Base-by-base conservation (phyloP, 2,329 filamentous ascomycete species). In the Cladosporium phlei region DNA sequence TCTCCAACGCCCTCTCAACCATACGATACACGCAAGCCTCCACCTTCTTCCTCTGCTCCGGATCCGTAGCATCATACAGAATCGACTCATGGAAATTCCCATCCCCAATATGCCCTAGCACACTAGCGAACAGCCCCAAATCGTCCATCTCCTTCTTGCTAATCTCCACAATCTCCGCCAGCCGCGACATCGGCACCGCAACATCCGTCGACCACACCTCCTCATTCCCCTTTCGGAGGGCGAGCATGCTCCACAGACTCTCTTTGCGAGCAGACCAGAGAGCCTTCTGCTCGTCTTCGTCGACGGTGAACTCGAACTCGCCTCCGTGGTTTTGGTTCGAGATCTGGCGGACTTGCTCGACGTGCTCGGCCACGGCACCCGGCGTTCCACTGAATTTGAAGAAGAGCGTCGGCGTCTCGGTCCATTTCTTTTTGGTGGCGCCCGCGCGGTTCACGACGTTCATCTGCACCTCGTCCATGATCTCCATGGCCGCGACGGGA, bases 51-150 rank as follows among this genome's bases (percentile, higher is more conserved):
- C 78, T 78, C 67, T 95, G 86, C 20, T 74, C 79, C 3, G 79
- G 75, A 46, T 89, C 74, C 19, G 73, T 76, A 20, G 78, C 78
- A 66, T 93, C 80, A 65, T 95, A 96, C 69, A 96, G 84, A 67
- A 96, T 93, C 62, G 85, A 87, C 63, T 90, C 84, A 65, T 96
- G 90, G 70, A 96, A 96, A 66, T 96, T 96, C 28, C 90, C 90
- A 61, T 95, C 90, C 10, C 90, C 90, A 47, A 96, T 85, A 61
- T 96, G 90, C 3, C 90, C 90, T 3, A 96, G 72, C 21, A 95
- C 86, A 59, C 85, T 89, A 1, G 88, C 88, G 63, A 95, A 95
- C 2, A 95, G 70, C 0, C 88, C 88, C 9, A 95, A 74, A 10
- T 88, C 82, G 59, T 91, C 86, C 76, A 95, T 83, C 60, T 95